Evolutionary conservation across 2,329 filamentous ascomycete species (phyloP).

Genomic region (Fusarium cicatricum): DNA sequence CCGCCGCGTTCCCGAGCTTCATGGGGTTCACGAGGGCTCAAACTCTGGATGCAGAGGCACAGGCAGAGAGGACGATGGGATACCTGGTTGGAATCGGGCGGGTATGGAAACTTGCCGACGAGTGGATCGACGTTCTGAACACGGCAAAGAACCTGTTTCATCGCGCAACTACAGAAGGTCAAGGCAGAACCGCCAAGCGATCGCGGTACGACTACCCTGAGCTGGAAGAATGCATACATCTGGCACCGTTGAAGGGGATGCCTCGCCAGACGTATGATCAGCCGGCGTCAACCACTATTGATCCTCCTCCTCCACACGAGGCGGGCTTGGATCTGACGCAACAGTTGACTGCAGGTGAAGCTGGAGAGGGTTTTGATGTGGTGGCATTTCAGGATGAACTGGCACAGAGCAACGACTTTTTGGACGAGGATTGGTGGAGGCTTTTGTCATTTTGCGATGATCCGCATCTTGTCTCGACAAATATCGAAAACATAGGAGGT

Average conservation of each 20-base stretch:
- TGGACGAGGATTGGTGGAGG: conserved; percentile 37
- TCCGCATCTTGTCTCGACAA: conserved; percentile 38
- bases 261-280: conserved; percentile 27
- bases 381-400: neutral
- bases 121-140: conserved; percentile 39
- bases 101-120: conserved; percentile 35
- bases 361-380: fast-evolving
- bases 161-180: conserved; percentile 4
- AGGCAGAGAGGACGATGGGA: conserved; percentile 24
- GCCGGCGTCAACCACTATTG: neutral
- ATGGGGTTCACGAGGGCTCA: conserved; percentile 25
- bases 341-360: conserved; percentile 3
- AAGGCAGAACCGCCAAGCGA: conserved; percentile 10
- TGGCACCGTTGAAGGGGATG: conserved; percentile 38
- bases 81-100: conserved; percentile 25
- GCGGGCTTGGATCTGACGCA: neutral
- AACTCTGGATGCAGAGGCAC: conserved; percentile 6
- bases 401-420: conserved; percentile 13
- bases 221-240: conserved; percentile 36
- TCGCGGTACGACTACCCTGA: conserved; percentile 40
- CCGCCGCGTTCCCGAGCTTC: conserved; percentile 30
- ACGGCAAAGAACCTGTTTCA: conserved; percentile 33
- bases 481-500: conserved; percentile 7
- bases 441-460: conserved; percentile 39
- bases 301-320: neutral